Conservation (phyloP, 768 basidiomycete genomes). For the Trametes gibbosa region DNA sequence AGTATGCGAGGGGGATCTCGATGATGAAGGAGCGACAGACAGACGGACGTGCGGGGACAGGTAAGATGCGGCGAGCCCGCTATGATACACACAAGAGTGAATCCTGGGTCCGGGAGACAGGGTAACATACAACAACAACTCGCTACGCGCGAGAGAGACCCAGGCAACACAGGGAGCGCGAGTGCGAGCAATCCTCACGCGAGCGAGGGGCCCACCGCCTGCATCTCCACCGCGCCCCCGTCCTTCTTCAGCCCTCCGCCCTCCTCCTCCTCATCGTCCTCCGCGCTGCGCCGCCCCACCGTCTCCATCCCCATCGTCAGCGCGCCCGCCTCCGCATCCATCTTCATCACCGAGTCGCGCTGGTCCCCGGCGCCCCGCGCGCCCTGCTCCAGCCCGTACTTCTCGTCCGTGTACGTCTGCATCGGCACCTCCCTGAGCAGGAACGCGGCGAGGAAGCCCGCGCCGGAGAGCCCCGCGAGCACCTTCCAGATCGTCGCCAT, state of each 20-base stretch:
- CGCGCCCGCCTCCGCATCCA: neutral
- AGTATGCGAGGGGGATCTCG: too few species aligned
- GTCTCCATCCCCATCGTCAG: too few species aligned
- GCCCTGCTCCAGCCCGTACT: conserved; percentile 13
- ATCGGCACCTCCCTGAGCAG: conserved; percentile 31
- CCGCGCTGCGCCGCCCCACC: too few species aligned
- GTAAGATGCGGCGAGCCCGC: too few species aligned
- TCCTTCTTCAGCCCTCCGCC: neutral
- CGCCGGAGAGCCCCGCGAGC: conserved; percentile 37
- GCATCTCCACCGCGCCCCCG: neutral
- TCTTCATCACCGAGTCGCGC: too few species aligned
- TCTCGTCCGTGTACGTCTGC: conserved; percentile 19
- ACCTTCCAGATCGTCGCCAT: conserved; percentile 42
- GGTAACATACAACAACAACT: too few species aligned
- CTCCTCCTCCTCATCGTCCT: neutral
- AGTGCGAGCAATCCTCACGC: neutral
- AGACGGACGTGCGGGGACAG: too few species aligned
- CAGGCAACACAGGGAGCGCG: neutral
- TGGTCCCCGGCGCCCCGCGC: neutral
- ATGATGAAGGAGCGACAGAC: too few species aligned
- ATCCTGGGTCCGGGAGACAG: too few species aligned
- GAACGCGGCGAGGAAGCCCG: conserved; percentile 35
- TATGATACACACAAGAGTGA: too few species aligned
- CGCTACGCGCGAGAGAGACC: too few species aligned
- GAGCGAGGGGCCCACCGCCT: neutral